Evolutionary conservation across 2,329 filamentous ascomycete species (phyloP), one percentile per base, ranked within the genome.

Genomic region (Sclerotinia spermophila): DNA sequence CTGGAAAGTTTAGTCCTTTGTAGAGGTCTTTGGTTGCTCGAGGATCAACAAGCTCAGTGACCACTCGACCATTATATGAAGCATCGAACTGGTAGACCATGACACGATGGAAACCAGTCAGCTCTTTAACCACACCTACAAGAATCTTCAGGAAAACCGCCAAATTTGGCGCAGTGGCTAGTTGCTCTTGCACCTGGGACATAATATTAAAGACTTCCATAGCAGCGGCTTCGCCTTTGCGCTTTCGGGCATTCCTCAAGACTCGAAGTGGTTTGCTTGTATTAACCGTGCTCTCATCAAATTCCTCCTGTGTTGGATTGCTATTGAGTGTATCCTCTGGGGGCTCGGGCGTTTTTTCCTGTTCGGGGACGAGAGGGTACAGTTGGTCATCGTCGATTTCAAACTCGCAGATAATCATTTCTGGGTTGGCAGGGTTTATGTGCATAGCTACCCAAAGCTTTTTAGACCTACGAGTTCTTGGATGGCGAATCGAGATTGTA

Each of bases 191-290:
- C 0, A 97, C 91, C 78, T 97, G 94, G 1, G 92, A 93, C 87
- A 97, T 92, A 74, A 97, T 94, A 79, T 93, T 94, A 80, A 96
- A 96, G 1, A 96, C 92, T 76, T 96, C 91, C 89, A 96, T 96
- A 0, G 92, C 92, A 7, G 91, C 91, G 60, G 92, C 91, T 77
- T 96, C 92, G 17, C 68, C 68, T 45, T 69, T 69, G n/a, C 59
- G 68, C 77, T 92, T 92, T 15, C 92, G 86, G 0, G 92, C 91
- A 77, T 90, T 93, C 48, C 92, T 84, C 35, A 96, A 79, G 2
- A 96, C 87, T 51, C 93, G 85, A n/a, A 97, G 82, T 6, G 93
- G 93, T 74, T 89, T 92, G 80, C 91, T 96, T 64, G 86, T 82
- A 40, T 90, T 89, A 70, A 92, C 86, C 0, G 93, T 96, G 77